Evolutionary conservation across 1,284 basidiomycete species (phyloP).

Genomic region (Apiotrichum montevideense): DNA sequence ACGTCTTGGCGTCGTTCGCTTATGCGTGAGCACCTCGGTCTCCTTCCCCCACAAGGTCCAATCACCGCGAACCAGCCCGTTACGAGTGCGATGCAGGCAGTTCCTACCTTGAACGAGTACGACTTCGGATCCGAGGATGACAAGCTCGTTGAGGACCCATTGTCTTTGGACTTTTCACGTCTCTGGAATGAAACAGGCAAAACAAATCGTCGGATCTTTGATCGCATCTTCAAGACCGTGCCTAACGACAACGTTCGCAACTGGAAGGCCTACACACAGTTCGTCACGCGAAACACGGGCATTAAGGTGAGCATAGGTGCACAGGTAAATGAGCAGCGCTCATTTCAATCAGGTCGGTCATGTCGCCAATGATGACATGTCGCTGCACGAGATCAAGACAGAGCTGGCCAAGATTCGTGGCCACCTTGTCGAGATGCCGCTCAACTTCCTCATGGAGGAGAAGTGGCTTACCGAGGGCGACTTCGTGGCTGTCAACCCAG

Average conservation of each 20-base stretch:
- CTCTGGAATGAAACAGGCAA: conserved; percentile 69
- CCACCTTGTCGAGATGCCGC: conserved; percentile 50
- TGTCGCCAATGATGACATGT: conserved; percentile 59
- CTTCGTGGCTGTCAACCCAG: conserved; percentile 37
- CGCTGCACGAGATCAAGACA: conserved; percentile 63
- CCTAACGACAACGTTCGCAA: conserved; percentile 71
- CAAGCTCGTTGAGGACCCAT: conserved; percentile 67
- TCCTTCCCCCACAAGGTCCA: conserved; percentile 51
- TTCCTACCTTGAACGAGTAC: conserved; percentile 62
- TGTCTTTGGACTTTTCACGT: conserved; percentile 57
- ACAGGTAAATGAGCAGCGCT: too few species aligned
- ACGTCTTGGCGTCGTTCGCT: conserved; percentile 38
- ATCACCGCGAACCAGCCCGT: conserved; percentile 50
- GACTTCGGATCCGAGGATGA: conserved; percentile 60
- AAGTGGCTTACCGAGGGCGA: conserved; percentile 37
- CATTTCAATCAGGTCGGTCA: conserved; percentile 53
- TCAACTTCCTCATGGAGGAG: conserved; percentile 34
- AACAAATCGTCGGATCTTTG: conserved; percentile 69
- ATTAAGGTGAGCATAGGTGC: conserved; percentile 46
- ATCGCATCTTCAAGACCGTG: conserved; percentile 48
- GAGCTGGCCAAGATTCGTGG: conserved; percentile 60
- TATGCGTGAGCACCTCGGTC: conserved; percentile 69
- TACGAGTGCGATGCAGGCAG: conserved; percentile 62
- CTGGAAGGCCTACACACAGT: conserved; percentile 70
- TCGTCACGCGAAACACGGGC: conserved; percentile 37